A percentile compares a stretch with the other conserved stretches of the same genome.
These are phyloP conservation scores for Solanum virginianum DNA, from an alignment of 257 asterid species.

Conservation along the genomic window DNA sequence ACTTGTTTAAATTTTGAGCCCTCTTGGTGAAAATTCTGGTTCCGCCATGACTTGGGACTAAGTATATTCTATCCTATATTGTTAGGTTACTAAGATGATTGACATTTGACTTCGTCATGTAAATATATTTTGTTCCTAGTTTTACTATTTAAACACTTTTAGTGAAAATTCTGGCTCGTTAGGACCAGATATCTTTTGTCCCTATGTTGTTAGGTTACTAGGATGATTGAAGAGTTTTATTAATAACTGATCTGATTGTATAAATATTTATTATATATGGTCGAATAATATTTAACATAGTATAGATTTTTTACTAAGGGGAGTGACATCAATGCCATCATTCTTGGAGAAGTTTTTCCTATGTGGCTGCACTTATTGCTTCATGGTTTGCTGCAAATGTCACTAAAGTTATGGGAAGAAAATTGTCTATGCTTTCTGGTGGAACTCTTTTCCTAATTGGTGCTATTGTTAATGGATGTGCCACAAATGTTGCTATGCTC, in stretches of 20 bases:
- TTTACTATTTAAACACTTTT: no score
- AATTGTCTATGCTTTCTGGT: conserved; percentile 59
- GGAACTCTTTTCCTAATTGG: conserved; percentile 60
- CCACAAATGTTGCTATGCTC: conserved; percentile 47
- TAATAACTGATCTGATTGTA: background rate
- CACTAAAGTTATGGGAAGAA: conserved; percentile 54
- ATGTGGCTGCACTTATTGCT: conserved; percentile 61
- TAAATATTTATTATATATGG: background rate
- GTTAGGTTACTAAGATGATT: no score
- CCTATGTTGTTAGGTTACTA: no score
- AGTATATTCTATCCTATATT: no score
- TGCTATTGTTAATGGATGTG: conserved; percentile 56
- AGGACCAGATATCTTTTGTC: no score
- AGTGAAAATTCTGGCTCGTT: no score
- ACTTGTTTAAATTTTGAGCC: no score
- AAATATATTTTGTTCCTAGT: no score
- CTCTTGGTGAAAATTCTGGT: no score
- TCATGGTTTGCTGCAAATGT: conserved; percentile 53
- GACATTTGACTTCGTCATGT: no score
- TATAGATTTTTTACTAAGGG: conserved; percentile 25
- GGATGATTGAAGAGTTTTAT: no score
- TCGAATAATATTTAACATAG: background rate
- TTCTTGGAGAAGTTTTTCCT: conserved; percentile 61
- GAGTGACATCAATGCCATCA: conserved; percentile 74
- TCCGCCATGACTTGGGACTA: no score